Percentiles rank a stretch among this genome's conserved stretches.
These are phyloP conservation scores for Turnera subulata DNA, from an alignment of 345 rosid genomes.

Conservation along the genomic window DNA sequence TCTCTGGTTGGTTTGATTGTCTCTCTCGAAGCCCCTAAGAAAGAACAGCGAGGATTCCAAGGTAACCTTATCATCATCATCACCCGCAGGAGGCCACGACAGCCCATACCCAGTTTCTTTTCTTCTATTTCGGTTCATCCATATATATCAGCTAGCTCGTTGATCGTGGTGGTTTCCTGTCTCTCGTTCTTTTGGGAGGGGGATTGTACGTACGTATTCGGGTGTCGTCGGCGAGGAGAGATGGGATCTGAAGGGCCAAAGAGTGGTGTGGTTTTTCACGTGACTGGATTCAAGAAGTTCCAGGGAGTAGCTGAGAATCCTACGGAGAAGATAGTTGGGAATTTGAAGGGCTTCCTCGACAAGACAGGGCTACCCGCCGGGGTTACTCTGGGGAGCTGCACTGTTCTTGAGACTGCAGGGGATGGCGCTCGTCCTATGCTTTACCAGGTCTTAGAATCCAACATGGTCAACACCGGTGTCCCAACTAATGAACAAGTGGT, in stretches of 20 bases:
- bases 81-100: too few relatives aligned
- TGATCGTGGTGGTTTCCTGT: not conserved
- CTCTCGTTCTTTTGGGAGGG: not conserved
- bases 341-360: slow-evolving; percentile 45
- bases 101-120: too few relatives aligned
- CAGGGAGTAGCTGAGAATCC: slow-evolving; percentile 72
- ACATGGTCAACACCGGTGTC: slow-evolving; percentile 27
- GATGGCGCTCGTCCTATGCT: slow-evolving; percentile 57
- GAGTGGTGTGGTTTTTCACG: slow-evolving; percentile 41
- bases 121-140: too few relatives aligned
- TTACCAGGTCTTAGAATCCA: slow-evolving; percentile 52
- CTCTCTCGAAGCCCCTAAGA: too few relatives aligned
- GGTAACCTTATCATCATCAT: too few relatives aligned
- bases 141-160: too few relatives aligned
- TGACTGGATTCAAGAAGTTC: slow-evolving; percentile 82
- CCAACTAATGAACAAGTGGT: slow-evolving; percentile 41
- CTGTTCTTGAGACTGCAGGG: slow-evolving; percentile 74
- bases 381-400: slow-evolving; percentile 60
- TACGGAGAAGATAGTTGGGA: slow-evolving; percentile 61
- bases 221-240: slow-evolving; percentile 15
- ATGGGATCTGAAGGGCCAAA: slow-evolving; percentile 86
- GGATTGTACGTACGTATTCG: not conserved
- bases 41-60: too few relatives aligned
- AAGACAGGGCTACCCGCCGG: slow-evolving; percentile 60
- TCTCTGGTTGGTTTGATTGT: too few relatives aligned